phyloP scores from a whole-genome alignment of 2,329 filamentous ascomycete genomes.

The Orbilia blumenaviensis region DNA sequence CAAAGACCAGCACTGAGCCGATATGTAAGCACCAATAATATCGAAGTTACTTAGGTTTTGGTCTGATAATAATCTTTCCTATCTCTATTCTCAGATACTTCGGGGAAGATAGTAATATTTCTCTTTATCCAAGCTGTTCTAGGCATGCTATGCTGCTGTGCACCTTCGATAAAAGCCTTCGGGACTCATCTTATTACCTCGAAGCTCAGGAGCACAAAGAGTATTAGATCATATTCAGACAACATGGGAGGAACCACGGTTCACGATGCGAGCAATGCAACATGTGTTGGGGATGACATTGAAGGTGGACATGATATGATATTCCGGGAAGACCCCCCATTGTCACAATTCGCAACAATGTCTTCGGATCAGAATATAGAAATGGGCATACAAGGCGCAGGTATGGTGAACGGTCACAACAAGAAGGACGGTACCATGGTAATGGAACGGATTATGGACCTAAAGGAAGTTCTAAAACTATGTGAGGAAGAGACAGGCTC shows the following conservation, averaged over 20 bases:
- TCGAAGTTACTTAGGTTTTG: not conserved
- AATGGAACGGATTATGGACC: conserved; percentile 60
- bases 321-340: not conserved
- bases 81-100: not conserved
- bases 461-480: conserved; percentile 6
- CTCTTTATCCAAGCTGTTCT: not conserved
- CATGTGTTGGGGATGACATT: not conserved
- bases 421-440: conserved; percentile 60
- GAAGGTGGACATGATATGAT: not conserved
- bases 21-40: conserved; percentile 7
- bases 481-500: not conserved
- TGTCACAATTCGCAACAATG: not conserved
- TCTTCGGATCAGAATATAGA: not conserved
- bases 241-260: not conserved
- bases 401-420: not conserved
- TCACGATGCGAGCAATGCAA: not conserved
- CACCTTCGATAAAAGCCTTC: not conserved
- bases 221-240: not conserved
- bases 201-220: not conserved
- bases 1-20: not conserved
- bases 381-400: conserved; percentile 5
- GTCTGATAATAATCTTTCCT: no score
- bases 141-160: conserved; percentile 4
- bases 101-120: not conserved
- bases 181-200: not conserved